Evolutionary conservation across 2,329 filamentous ascomycete species (phyloP), one percentile per base, ranked within the genome.

Genomic region (Sordariomycetes sp.): DNA sequence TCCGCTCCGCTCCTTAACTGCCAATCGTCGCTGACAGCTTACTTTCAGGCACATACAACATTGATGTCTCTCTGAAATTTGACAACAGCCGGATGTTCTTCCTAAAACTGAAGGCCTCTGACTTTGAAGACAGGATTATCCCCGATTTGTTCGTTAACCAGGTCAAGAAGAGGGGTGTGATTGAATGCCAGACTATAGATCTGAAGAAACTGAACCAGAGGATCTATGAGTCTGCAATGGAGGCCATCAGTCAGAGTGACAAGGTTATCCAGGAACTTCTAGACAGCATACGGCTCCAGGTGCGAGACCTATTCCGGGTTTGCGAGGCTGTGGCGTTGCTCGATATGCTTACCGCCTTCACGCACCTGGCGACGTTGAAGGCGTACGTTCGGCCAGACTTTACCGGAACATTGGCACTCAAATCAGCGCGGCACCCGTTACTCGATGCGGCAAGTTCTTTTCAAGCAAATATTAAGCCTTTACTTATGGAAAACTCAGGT

Each of bases 101-200:
- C 71, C 77, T 97, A 1, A 81, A 81, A 8, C 70, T 96, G 4
- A 73, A 76, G 17, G 73, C 75, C 4, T 73, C 69, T 2, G 84
- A 91, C 52, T 76, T 90, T 13, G 82, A 87, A 32, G 74, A 80
- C 15, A 73, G 74, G 3, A 60, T 66, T 0, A 67, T 91, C 1
- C 87, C 89, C 0, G 75, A 82, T 1, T 67, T 86, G 1, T 86
- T 97, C 61, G 87, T 95, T 67, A 96, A 97, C 61, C 74, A 80
- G 1, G 81, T 85, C 61, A 77, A 78, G 51, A 90, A 84, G 64
- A 90, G 86, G 64, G 82, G 82, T n/a, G 78, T 77, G 57, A 78
- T 95, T 35, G 90, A 97, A 67, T 97, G 90, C 62, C 89, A 95
- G 64, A 97, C 94, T 0, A 68, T 97, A 10, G 80, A 86, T 57